A percentile compares a stretch with the other conserved stretches of the same genome.
phyloP scores from a whole-genome alignment of 768 basidiomycete genomes.

The Lactifluus hygrophoroides region DNA sequence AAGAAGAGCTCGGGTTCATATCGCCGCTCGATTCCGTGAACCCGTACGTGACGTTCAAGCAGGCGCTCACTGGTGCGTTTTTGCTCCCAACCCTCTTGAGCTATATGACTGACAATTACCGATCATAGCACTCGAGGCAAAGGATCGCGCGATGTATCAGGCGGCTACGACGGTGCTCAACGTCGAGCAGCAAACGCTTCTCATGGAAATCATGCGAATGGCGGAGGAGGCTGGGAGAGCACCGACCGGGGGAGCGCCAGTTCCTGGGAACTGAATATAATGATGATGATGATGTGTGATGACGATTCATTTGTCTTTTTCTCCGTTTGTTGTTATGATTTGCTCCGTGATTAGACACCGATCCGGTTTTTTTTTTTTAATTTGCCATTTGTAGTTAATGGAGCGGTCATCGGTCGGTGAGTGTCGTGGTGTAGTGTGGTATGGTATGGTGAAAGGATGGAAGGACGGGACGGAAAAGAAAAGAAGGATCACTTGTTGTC shows the following conservation, averaged over 20 bases:
- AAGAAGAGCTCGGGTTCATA: conserved; percentile 80
- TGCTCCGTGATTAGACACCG: not conserved
- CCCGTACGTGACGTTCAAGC: conserved; percentile 71
- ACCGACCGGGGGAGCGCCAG: not conserved
- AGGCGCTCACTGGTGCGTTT: conserved; percentile 61
- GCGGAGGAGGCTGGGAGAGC: conserved; percentile 2
- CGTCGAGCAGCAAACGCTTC: conserved; percentile 67
- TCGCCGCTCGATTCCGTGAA: conserved; percentile 76
- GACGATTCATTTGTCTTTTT: not conserved
- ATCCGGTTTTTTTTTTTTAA: not conserved
- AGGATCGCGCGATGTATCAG: conserved; percentile 61
- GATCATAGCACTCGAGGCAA: conserved; percentile 62
- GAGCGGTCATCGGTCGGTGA: not conserved
- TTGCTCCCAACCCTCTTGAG: not conserved
- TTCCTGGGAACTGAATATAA: not conserved
- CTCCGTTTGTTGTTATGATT: not conserved
- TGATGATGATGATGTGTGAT: no score
- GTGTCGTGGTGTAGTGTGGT: no score
- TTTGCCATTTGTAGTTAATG: not conserved
- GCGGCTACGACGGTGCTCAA: conserved; percentile 61
- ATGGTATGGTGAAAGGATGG: no score
- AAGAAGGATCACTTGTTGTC: not conserved
- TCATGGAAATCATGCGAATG: conserved; percentile 75
- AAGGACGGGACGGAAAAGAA: no score
- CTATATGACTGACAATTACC: not conserved